phyloP scores from a whole-genome alignment of 202 grass and related monocot species.

The Sporobolus alterniflorus region DNA sequence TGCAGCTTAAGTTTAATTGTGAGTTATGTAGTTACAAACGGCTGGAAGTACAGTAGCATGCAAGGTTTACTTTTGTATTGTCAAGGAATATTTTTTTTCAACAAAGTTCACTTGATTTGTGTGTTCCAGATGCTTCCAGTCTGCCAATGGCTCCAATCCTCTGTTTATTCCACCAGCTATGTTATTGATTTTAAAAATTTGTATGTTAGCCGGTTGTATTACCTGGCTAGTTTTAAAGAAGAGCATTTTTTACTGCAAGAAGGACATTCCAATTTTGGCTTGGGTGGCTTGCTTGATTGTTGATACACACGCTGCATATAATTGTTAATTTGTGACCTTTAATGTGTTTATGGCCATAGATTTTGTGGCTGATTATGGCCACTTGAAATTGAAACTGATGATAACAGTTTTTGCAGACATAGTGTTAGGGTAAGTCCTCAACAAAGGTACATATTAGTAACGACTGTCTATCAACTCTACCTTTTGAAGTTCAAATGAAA shows the following conservation, averaged over 20 bases:
- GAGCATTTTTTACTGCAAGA: constrained; percentile 5
- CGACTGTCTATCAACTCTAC: background rate
- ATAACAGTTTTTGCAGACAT: background rate
- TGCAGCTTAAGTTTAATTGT: constrained; percentile 48
- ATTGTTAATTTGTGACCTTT: background rate
- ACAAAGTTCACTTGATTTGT: constrained; percentile 2
- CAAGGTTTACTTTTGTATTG: background rate
- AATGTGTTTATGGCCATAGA: background rate
- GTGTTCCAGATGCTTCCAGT: constrained; percentile 35
- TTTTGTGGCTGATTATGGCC: background rate
- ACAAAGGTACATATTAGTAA: background rate
- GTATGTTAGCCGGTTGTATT: constrained; percentile 32
- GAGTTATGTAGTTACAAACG: constrained; percentile 51
- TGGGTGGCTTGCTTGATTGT: background rate
- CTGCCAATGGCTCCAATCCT: constrained; percentile 20
- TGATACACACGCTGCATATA: background rate
- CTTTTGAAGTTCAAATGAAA: background rate
- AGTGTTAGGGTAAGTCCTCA: background rate
- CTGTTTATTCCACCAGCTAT: constrained; percentile 32
- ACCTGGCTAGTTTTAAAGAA: constrained; percentile 12
- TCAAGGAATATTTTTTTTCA: constrained; percentile 15
- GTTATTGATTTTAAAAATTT: constrained; percentile 17
- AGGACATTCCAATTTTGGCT: background rate
- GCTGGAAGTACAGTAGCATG: constrained; percentile 45
- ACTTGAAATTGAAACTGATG: background rate